Base-by-base conservation (phyloP, 1,284 basidiomycete species). In the Malassezia furfur region DNA sequence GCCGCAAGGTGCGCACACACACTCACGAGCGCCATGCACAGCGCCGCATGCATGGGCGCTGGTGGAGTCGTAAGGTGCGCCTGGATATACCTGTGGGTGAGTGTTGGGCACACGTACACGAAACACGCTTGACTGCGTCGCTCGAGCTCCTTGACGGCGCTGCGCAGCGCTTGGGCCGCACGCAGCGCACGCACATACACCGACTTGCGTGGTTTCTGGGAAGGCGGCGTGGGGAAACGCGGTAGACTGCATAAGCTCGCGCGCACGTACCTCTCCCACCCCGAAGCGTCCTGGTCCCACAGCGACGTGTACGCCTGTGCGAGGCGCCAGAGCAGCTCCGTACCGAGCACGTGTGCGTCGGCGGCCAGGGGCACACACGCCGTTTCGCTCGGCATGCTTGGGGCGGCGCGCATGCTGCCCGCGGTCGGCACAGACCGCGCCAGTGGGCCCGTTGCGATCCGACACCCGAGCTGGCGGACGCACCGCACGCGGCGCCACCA, bases 401-500 rank as follows among this genome's bases (percentile, higher is more conserved):
- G 7, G 3, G 10, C 22, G 1, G 7, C n/a, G 19, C 2, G 34
- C n/a, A 30, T 7, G 35, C 35, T 35, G 6, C 55, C 49, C 8
- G 46, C 45, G 21, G 7, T 36, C 21, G 50, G 50, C 11, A 57
- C 55, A 7, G 45, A 44, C n/a, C 30, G n/a, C 1, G 15, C 17
- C 34, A 57, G 37, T 11, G 46, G 28, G 10, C 55, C 55, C 0
- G 55, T 57, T 6, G 46, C 46, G 34, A 52, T 43, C 11, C 19
- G 30, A 8, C 21, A 14, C 8, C 45, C 50, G 2, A 52, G 50
- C 28, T 21, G 25, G 25, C 51, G 45, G 5, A 57, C 46, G 34
- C 50, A 44, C 15, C 39, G 55, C 17, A 57, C 15, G 12, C 46
- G 50, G 22, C 45, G 50, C 55, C 55, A 57, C 55, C 55, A 57